phyloP scores from a whole-genome alignment of 192 early-diverging fungal species.

The Neocallimastix lanati region DNA sequence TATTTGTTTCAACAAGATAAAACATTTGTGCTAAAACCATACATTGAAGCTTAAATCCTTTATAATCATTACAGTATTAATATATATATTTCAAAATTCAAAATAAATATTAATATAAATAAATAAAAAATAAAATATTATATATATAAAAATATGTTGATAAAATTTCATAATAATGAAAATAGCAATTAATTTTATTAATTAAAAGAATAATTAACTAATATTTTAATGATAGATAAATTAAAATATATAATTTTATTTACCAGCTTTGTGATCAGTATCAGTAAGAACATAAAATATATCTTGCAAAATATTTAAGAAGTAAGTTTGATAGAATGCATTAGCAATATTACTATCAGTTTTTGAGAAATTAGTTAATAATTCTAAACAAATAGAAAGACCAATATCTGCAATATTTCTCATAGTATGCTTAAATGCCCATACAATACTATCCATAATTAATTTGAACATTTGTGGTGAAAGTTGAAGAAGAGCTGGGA shows the following conservation, averaged over 20 bases:
- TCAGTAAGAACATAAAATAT: slow-evolving; percentile 93
- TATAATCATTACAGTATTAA: too few species aligned
- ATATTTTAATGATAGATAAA: too few species aligned
- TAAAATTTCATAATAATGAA: too few species aligned
- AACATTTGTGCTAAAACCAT: slow-evolving; percentile 82
- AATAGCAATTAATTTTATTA: too few species aligned
- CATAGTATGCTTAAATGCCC: slow-evolving; percentile 98
- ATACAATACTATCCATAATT: slow-evolving; percentile 86
- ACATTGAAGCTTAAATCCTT: slow-evolving; percentile 82
- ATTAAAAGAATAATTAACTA: too few species aligned
- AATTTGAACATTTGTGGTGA: slow-evolving; percentile 75
- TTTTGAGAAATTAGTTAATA: slow-evolving; percentile 68
- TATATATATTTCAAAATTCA: too few species aligned
- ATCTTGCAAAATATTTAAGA: slow-evolving; percentile 77
- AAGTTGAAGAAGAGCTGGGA: slow-evolving; percentile 71
- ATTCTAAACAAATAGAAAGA: slow-evolving; percentile 64
- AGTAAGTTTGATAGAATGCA: slow-evolving; percentile 83
- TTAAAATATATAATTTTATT: too few species aligned
- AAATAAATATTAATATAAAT: too few species aligned
- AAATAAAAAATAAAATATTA: too few species aligned
- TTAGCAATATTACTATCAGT: slow-evolving; percentile 54
- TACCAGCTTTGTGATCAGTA: slow-evolving; percentile 91
- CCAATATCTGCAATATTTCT: slow-evolving; percentile 89
- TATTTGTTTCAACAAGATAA: slow-evolving; percentile 58
- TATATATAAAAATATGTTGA: too few species aligned